Conservation (phyloP, 1,284 basidiomycete genomes). For the Crepidotus sp. region DNA sequence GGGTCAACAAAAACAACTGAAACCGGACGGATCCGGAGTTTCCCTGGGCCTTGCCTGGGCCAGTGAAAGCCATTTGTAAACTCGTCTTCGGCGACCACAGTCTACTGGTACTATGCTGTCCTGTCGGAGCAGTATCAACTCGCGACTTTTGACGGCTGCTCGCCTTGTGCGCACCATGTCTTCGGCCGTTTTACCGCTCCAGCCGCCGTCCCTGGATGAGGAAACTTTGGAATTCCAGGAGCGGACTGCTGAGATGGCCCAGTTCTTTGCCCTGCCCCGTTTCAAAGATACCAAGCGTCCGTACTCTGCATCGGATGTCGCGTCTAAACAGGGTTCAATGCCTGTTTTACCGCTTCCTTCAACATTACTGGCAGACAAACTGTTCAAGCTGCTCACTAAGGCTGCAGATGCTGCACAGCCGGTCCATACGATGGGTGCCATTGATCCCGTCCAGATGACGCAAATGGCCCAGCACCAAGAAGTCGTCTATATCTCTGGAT, state of each 20-base stretch:
- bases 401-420: slow-evolving; percentile 61
- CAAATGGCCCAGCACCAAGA: slow-evolving; percentile 97
- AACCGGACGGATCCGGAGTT: no score
- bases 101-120: slow-evolving; percentile 13
- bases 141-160: slow-evolving; percentile 8
- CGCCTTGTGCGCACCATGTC: slow-evolving; percentile 28
- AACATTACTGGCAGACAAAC: slow-evolving; percentile 75
- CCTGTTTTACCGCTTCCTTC: slow-evolving; percentile 73
- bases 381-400: slow-evolving; percentile 58
- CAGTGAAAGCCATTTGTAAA: no score
- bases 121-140: slow-evolving; percentile 17
- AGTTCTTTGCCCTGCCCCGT: slow-evolving; percentile 71
- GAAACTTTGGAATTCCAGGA: slow-evolving; percentile 62
- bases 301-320: slow-evolving; percentile 72
- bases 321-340: slow-evolving; percentile 82
- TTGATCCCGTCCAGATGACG: slow-evolving; percentile 91
- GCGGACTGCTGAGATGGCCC: slow-evolving; percentile 53
- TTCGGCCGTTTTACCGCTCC: slow-evolving; percentile 40
- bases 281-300: slow-evolving; percentile 71
- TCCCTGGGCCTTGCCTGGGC: no score
- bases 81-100: not conserved
- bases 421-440: slow-evolving; percentile 80
- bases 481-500: slow-evolving; percentile 93
- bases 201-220: slow-evolving; percentile 53
- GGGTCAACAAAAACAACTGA: no score